These are phyloP conservation scores for Pyronema omphalodes DNA, from an alignment of 495 filamentous ascomycete species.

Conservation along the genomic window DNA sequence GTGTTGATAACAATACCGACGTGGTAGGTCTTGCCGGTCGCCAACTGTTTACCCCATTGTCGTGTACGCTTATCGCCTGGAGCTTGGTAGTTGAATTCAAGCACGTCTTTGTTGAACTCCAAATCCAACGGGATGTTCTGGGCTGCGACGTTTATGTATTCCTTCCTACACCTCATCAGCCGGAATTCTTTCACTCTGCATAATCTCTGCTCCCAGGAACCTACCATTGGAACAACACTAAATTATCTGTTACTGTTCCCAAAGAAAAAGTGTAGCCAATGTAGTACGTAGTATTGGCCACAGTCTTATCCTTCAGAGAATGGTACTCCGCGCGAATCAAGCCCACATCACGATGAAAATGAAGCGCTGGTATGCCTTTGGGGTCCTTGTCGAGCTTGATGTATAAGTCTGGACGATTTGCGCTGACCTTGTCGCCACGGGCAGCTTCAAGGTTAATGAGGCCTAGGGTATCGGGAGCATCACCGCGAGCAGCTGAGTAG, in stretches of 20 bases:
- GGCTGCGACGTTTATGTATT: constrained; percentile 7
- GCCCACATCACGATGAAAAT: constrained; percentile 19
- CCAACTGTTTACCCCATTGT: constrained; percentile 18
- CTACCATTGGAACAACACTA: constrained; percentile 25
- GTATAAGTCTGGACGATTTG: constrained; percentile 16
- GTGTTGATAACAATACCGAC: constrained; percentile 25
- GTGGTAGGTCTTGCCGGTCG: constrained; percentile 5
- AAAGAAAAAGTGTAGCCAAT: constrained; percentile 25
- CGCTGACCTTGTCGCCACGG: constrained; percentile 11
- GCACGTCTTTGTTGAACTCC: constrained; percentile 11
- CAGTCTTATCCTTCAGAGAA: constrained; percentile 5
- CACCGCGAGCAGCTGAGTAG: constrained; percentile 11
- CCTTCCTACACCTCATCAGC: constrained; percentile 5
- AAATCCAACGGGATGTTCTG: constrained; percentile 25
- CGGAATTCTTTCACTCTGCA: not conserved
- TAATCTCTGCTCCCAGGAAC: not conserved
- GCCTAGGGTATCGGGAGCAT: constrained; percentile 8
- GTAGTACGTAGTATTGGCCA: constrained; percentile 22
- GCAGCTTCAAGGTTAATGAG: constrained; percentile 16
- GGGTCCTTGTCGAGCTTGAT: constrained; percentile 20
- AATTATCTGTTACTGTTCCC: constrained; percentile 9
- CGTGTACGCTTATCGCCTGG: constrained; percentile 12
- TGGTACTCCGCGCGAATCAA: not conserved
- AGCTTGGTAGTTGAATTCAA: constrained; percentile 20
- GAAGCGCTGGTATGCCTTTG: constrained; percentile 14